Conservation (phyloP, 257 asterid species). For the Apocynum venetum region DNA sequence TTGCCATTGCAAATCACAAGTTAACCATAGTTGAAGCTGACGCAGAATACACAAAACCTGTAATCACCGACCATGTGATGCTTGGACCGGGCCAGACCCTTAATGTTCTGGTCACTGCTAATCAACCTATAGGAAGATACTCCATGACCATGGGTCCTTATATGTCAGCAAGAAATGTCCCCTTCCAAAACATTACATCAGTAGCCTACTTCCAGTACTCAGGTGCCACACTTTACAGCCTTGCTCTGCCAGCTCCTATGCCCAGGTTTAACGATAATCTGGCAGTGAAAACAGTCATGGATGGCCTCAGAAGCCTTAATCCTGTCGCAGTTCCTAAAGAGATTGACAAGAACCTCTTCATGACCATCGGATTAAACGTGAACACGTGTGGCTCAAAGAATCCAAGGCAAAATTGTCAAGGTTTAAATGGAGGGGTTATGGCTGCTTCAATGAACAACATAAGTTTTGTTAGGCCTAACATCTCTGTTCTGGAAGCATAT, state of each 20-base stretch:
- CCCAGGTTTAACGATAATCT: constrained; percentile 48
- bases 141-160: constrained; percentile 65
- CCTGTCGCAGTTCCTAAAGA: constrained; percentile 38
- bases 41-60: constrained; percentile 61
- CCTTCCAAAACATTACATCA: constrained; percentile 51
- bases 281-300: constrained; percentile 58
- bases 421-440: constrained; percentile 50
- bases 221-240: constrained; percentile 38
- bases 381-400: constrained; percentile 40
- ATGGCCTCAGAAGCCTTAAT: constrained; percentile 45
- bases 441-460: constrained; percentile 68
- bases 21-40: constrained; percentile 59
- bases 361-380: constrained; percentile 56
- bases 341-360: constrained; percentile 45
- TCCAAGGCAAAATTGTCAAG: constrained; percentile 43
- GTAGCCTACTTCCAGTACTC: constrained; percentile 59
- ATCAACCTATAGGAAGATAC: constrained; percentile 46
- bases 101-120: constrained; percentile 54
- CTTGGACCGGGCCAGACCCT: constrained; percentile 67
- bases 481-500: constrained; percentile 51
- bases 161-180: constrained; percentile 52
- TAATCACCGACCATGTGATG: constrained; percentile 45
- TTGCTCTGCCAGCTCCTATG: constrained; percentile 43
- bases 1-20: constrained; percentile 51
- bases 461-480: constrained; percentile 49